A percentile compares a stretch with the other conserved stretches of the same genome.
Conservation (phyloP, 208 protist species). For the Leishmania guyanensis region DNA sequence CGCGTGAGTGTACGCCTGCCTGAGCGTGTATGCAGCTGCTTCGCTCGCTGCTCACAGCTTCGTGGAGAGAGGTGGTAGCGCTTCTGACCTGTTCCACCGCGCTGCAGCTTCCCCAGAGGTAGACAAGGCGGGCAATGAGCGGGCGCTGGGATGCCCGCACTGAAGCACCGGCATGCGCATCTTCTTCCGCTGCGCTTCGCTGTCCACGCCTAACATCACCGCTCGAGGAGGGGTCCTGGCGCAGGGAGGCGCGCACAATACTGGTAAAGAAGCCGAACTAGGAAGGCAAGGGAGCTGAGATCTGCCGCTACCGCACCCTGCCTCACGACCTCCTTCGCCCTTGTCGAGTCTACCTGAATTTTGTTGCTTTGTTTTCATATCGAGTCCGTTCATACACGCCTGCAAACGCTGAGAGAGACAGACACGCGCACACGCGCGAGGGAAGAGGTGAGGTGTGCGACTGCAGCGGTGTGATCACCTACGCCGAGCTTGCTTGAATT, state of each 20-base stretch:
- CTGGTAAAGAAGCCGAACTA: background rate
- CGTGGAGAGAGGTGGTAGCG: background rate
- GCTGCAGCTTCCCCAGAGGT: background rate
- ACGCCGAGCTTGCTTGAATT: background rate
- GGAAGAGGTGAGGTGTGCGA: background rate
- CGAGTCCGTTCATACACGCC: background rate
- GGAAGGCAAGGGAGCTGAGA: too few relatives aligned
- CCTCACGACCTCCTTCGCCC: background rate
- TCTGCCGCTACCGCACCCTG: background rate
- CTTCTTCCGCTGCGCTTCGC: background rate
- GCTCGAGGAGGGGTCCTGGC: background rate
- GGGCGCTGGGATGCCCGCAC: background rate
- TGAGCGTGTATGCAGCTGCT: background rate
- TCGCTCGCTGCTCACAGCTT: background rate
- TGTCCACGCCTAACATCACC: background rate
- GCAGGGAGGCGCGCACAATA: background rate
- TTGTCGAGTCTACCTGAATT: background rate
- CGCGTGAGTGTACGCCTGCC: background rate
- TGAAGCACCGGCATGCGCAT: background rate
- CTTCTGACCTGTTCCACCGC: background rate
- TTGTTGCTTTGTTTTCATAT: conserved; percentile 11
- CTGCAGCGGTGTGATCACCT: background rate
- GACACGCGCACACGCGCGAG: background rate
- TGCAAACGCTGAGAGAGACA: conserved; percentile 9
- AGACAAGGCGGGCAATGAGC: background rate